These are phyloP conservation scores for Fagopyrum tataricum DNA, from an alignment of 148 eudicot species.

Conservation along the genomic window DNA sequence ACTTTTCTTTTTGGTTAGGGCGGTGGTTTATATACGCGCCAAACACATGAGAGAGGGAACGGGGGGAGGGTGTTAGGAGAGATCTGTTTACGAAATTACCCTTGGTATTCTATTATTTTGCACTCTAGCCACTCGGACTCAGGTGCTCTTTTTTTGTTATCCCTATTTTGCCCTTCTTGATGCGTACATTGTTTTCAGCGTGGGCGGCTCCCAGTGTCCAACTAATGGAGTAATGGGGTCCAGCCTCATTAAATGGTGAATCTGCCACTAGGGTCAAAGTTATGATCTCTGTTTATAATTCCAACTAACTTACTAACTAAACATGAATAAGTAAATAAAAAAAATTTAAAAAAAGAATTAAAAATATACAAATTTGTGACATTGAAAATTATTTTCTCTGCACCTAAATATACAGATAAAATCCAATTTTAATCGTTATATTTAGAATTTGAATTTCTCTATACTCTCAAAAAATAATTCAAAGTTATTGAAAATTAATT, in stretches of 20 bases:
- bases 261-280: not conserved
- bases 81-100: not conserved
- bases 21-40: conserved; percentile 14
- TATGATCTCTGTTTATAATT: not conserved
- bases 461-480: too few species aligned
- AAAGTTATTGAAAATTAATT: too few species aligned
- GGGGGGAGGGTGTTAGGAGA: conserved; percentile 4
- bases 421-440: too few species aligned
- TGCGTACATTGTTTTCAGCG: conserved; percentile 2
- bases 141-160: not conserved
- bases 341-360: too few species aligned
- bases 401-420: too few species aligned
- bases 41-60: conserved; percentile 8
- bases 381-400: too few species aligned
- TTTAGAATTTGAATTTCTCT: too few species aligned
- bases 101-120: not conserved
- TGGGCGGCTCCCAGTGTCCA: conserved; percentile 1
- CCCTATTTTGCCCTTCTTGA: not conserved
- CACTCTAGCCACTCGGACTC: not conserved
- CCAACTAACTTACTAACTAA: not conserved
- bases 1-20: not conserved
- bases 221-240: not conserved
- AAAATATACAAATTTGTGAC: too few species aligned
- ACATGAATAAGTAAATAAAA: too few species aligned
- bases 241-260: not conserved